Conservation (phyloP, 768 basidiomycete genomes). For the Lentinula boryana region DNA sequence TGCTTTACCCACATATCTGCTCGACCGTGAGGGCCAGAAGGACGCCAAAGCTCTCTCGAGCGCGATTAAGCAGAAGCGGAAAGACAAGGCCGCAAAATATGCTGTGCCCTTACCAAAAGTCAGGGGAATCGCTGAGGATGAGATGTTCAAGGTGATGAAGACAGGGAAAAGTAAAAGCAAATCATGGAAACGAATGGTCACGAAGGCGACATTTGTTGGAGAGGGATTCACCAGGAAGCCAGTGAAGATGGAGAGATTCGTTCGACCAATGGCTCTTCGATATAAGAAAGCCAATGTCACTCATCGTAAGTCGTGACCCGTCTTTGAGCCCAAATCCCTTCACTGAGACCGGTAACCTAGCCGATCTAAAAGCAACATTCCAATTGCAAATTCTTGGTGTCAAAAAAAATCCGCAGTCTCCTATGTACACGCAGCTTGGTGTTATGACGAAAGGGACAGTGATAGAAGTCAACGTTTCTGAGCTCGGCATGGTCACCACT, state of each 20-base stretch:
- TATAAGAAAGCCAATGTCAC: conserved; percentile 99
- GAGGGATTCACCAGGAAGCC: conserved; percentile 98
- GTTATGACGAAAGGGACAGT: conserved; percentile 98
- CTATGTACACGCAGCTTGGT: conserved; percentile 94
- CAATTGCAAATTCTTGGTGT: conserved; percentile 96
- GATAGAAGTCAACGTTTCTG: conserved; percentile 98
- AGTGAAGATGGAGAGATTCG: conserved; percentile 97
- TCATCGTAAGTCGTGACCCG: conserved; percentile 64
- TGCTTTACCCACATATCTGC: conserved; percentile 90
- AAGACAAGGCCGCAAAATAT: conserved; percentile 98
- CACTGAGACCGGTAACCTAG: conserved; percentile 30
- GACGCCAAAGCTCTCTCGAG: conserved; percentile 94
- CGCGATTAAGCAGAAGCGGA: conserved; percentile 97
- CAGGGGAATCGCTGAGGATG: conserved; percentile 96
- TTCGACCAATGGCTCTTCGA: conserved; percentile 94
- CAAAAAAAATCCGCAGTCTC: conserved; percentile 99
- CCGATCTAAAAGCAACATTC: conserved; percentile 97
- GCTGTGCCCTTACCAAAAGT: conserved; percentile 96
- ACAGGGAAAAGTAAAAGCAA: conserved; percentile 96
- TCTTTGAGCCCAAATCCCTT: neutral
- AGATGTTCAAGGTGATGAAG: conserved; percentile 99
- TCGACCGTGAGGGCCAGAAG: conserved; percentile 97
- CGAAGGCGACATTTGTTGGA: conserved; percentile 98
- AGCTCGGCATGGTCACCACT: conserved; percentile 94
- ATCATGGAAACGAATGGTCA: conserved; percentile 99